These are phyloP conservation scores for Danielozyma ontarioensis DNA, from an alignment of 805 yeast genomes.

Conservation along the genomic window DNA sequence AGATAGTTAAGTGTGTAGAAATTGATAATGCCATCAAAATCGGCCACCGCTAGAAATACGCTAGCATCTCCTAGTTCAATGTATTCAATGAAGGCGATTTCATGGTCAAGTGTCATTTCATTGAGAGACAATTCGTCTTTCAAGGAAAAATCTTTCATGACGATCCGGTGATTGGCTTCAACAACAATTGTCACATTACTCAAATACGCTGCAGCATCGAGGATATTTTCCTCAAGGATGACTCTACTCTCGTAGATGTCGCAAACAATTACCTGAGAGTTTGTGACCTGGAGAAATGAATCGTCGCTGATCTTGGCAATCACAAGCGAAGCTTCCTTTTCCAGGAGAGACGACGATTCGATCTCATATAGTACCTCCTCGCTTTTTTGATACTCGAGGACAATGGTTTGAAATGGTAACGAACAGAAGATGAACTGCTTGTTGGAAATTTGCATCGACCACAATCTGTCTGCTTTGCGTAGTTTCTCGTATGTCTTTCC, in stretches of 20 bases:
- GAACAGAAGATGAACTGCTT: conserved; percentile 27
- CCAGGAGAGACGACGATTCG: conserved; percentile 10
- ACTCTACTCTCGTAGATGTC: not conserved
- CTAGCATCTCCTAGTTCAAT: no score
- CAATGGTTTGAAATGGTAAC: conserved; percentile 32
- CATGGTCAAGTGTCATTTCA: not conserved
- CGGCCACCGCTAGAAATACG: conserved; percentile 1
- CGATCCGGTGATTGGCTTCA: not conserved
- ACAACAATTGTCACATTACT: not conserved
- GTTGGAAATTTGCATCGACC: conserved; percentile 11
- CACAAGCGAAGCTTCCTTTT: conserved; percentile 12
- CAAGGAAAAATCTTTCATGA: no score
- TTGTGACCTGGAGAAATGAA: not conserved
- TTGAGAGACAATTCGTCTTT: no score
- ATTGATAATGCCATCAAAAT: not conserved
- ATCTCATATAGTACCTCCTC: conserved; percentile 23
- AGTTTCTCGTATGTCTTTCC: conserved; percentile 23
- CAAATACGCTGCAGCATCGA: not conserved
- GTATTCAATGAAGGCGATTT: conserved; percentile 2
- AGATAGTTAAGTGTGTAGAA: not conserved
- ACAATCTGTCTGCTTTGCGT: conserved; percentile 23
- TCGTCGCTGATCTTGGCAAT: conserved; percentile 4
- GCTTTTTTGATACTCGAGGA: conserved; percentile 25
- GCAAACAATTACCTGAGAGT: not conserved
- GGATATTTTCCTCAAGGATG: no score